Evolutionary conservation across 345 rosid genomes (phyloP).

Genomic region (Isatis tinctoria): DNA sequence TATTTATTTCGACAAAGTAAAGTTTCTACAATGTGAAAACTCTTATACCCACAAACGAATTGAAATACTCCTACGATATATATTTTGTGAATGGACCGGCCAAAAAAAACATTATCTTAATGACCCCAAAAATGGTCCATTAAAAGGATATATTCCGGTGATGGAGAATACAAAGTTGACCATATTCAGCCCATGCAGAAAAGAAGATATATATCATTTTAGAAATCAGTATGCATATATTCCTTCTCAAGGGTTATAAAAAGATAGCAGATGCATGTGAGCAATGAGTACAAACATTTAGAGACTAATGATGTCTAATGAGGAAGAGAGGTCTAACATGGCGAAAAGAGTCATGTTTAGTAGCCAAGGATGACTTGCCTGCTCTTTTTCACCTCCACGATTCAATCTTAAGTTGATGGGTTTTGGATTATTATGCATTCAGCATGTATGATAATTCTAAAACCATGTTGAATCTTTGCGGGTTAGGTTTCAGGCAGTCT

Average conservation of each 20-base stretch:
- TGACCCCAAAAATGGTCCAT: conserved; percentile 16
- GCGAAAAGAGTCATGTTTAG: conserved; percentile 27
- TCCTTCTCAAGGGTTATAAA: conserved; percentile 24
- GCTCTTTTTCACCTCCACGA: conserved; percentile 25
- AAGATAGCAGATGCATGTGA: conserved; percentile 14
- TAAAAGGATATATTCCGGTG: conserved; percentile 18
- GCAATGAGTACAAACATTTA: not conserved
- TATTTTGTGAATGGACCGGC: not conserved
- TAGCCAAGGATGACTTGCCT: conserved; percentile 41
- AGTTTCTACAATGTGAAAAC: not conserved
- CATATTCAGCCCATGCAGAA: conserved; percentile 16
- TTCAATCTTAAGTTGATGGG: not conserved
- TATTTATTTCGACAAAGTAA: not conserved
- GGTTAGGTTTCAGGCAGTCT: conserved; percentile 34
- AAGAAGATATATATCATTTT: conserved; percentile 1
- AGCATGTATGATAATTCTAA: conserved; percentile 1
- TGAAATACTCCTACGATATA: no score
- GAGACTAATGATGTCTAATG: not conserved
- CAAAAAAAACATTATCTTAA: not conserved
- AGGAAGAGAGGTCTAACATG: conserved; percentile 25
- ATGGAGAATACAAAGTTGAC: conserved; percentile 24
- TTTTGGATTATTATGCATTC: conserved; percentile 8
- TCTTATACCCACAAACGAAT: not conserved
- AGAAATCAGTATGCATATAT: conserved; percentile 20
- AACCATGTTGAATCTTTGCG: conserved; percentile 21